These are phyloP conservation scores for Alternaria ethzedia DNA, from an alignment of 2,329 filamentous ascomycete genomes.

Conservation along the genomic window DNA sequence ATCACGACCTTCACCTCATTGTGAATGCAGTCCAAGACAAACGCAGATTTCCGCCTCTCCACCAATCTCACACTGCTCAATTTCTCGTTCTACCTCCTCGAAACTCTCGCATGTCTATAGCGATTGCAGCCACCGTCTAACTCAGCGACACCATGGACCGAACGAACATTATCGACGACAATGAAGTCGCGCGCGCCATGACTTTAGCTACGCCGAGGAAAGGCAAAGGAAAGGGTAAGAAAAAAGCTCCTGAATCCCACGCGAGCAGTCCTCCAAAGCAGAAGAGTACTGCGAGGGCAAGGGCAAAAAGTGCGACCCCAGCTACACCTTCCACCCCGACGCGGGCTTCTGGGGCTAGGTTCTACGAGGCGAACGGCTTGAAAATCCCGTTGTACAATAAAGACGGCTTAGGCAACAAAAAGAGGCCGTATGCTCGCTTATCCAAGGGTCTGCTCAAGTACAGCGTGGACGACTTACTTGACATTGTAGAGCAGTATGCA, in stretches of 20 bases:
- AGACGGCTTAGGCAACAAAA: slow-evolving; percentile 7
- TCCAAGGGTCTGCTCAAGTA: slow-evolving; percentile 9
- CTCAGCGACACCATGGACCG: not conserved
- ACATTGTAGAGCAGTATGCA: slow-evolving; percentile 21
- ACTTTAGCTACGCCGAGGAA: not conserved
- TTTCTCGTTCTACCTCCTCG: not conserved
- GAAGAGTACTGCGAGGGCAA: not conserved
- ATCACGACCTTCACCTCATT: not conserved
- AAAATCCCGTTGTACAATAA: slow-evolving; percentile 13
- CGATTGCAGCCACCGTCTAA: not conserved
- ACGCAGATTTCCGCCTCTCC: not conserved
- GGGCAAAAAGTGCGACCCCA: not conserved
- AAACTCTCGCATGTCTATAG: not conserved
- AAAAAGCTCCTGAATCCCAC: not conserved
- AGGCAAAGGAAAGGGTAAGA: not conserved
- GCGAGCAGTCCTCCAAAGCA: not conserved
- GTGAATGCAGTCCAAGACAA: slow-evolving; percentile 8
- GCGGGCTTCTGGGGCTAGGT: not conserved
- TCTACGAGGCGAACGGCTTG: slow-evolving; percentile 20
- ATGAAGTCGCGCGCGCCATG: slow-evolving; percentile 1
- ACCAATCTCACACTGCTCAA: not conserved
- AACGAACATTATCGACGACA: slow-evolving; percentile 7
- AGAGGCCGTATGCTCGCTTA: slow-evolving; percentile 14
- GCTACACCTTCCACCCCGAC: not conserved
- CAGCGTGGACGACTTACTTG: slow-evolving; percentile 7